phyloP scores from a whole-genome alignment of 768 basidiomycete genomes.

The Lactarius sanguifluus region DNA sequence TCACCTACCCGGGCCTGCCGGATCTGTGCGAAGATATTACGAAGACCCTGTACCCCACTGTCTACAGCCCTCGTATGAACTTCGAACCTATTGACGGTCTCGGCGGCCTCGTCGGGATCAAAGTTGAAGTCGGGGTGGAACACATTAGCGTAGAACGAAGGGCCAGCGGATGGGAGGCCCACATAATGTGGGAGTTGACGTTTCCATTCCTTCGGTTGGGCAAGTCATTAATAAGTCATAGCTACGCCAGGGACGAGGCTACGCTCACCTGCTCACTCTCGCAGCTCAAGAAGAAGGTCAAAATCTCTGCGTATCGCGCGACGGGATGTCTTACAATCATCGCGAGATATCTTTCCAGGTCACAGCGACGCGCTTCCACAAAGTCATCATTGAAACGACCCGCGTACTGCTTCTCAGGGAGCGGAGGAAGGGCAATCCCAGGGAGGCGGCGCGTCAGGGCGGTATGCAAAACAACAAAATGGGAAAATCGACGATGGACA shows the following conservation, averaged over 20 bases:
- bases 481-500: slow-evolving; percentile 80
- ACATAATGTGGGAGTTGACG: slow-evolving; percentile 60
- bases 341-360: slow-evolving; percentile 75
- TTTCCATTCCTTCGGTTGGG: slow-evolving; percentile 62
- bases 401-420: slow-evolving; percentile 84
- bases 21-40: slow-evolving; percentile 58
- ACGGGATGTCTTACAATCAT: slow-evolving; percentile 74
- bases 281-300: slow-evolving; percentile 77
- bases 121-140: slow-evolving; percentile 86
- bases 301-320: slow-evolving; percentile 72
- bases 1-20: slow-evolving; percentile 69
- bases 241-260: not conserved
- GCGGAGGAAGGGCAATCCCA: slow-evolving; percentile 73
- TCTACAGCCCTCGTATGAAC: slow-evolving; percentile 64
- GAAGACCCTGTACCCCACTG: slow-evolving; percentile 64
- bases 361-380: slow-evolving; percentile 77
- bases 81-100: slow-evolving; percentile 60
- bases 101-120: slow-evolving; percentile 67
- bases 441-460: slow-evolving; percentile 67
- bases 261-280: slow-evolving; percentile 69
- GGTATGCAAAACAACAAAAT: slow-evolving; percentile 77
- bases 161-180: slow-evolving; percentile 63
- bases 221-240: not conserved
- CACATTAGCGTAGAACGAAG: slow-evolving; percentile 73
- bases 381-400: slow-evolving; percentile 80